A percentile compares a stretch with the other conserved stretches of the same genome.
Conservation (phyloP, 192 early-diverging fungal species). For the Linnemannia hyalina region DNA sequence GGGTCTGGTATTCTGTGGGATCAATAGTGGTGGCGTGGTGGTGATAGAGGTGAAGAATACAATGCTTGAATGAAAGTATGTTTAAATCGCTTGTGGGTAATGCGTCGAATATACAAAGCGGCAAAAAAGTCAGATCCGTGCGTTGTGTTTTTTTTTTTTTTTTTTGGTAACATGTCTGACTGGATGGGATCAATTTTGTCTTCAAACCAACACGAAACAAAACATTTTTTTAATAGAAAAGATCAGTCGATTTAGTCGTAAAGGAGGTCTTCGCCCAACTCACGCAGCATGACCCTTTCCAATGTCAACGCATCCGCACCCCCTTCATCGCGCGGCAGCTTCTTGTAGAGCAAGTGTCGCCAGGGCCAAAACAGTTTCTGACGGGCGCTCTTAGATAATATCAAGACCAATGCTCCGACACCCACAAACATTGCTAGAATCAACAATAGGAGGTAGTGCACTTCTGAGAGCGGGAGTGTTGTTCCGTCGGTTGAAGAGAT, state of each 20-base stretch:
- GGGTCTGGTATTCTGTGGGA: no score
- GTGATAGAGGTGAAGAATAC: no score
- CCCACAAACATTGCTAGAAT: constrained; percentile 21
- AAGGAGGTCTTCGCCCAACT: constrained; percentile 38
- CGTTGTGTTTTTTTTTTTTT: neutral
- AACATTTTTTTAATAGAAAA: neutral
- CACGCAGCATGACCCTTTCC: constrained; percentile 33
- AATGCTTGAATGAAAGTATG: no score
- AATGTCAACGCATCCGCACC: neutral
- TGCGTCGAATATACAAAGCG: no score
- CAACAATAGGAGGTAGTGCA: constrained; percentile 21
- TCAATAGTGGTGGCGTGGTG: no score
- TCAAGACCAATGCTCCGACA: neutral
- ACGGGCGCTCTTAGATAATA: constrained; percentile 22
- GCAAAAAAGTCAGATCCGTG: no score
- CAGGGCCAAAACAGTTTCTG: constrained; percentile 12
- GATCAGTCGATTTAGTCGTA: constrained; percentile 11
- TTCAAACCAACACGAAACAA: no score
- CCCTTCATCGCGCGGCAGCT: constrained; percentile 8
- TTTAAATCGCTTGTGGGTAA: no score
- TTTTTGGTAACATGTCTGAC: no score
- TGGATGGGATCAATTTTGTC: no score
- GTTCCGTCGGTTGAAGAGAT: neutral
- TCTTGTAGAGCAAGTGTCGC: constrained; percentile 28
- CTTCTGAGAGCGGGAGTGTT: neutral